These are phyloP conservation scores for Gynochthodes officinalis DNA, from an alignment of 257 asterid genomes.

Conservation along the genomic window DNA sequence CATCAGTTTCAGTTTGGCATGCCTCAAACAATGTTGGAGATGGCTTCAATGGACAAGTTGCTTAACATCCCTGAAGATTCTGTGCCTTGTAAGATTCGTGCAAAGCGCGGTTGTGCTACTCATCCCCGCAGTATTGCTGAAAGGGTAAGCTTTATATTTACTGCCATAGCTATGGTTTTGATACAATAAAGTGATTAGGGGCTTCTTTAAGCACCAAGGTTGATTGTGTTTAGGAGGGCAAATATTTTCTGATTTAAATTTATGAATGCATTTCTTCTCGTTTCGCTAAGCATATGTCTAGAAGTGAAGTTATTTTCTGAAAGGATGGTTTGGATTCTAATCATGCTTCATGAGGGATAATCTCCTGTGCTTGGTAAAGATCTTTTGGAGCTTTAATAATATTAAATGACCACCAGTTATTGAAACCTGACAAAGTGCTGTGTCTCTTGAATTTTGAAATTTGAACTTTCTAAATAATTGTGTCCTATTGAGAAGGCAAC, in stretches of 20 bases:
- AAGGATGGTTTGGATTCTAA: background rate
- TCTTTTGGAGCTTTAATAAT: background rate
- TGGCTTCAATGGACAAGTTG: slow-evolving; percentile 64
- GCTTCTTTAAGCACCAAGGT: background rate
- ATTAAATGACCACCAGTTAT: background rate
- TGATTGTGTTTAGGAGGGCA: background rate
- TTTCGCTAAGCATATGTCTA: background rate
- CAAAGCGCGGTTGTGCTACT: slow-evolving; percentile 90
- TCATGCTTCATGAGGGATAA: background rate
- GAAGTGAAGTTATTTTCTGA: background rate
- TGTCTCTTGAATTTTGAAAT: background rate
- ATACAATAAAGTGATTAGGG: background rate
- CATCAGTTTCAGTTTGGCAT: slow-evolving; percentile 71
- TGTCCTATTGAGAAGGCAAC: background rate
- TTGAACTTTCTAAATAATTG: background rate
- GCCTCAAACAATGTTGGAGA: slow-evolving; percentile 56
- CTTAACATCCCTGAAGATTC: slow-evolving; percentile 77
- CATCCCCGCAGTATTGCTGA: slow-evolving; percentile 98
- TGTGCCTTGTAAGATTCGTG: slow-evolving; percentile 85
- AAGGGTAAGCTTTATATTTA: slow-evolving; percentile 39
- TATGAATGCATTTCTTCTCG: background rate
- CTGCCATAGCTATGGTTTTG: background rate
- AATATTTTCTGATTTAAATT: background rate
- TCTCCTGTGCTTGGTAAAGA: background rate
- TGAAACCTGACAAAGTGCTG: background rate